Percentiles rank a stretch among this genome's conserved stretches.
phyloP scores from a whole-genome alignment of 495 filamentous ascomycete species.

The Annulohypoxylon bovei region DNA sequence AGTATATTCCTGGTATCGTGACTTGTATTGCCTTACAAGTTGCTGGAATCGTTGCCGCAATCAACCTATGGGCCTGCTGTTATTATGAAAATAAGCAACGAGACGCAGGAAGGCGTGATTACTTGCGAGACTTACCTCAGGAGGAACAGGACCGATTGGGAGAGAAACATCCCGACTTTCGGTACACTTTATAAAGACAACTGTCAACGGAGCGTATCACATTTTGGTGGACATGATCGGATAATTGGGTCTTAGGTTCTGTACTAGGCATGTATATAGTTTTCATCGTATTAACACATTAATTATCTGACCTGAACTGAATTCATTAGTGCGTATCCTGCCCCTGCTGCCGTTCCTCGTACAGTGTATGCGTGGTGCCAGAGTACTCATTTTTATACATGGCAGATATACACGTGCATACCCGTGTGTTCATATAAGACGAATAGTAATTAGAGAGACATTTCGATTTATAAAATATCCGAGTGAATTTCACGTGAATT shows the following conservation, averaged over 20 bases:
- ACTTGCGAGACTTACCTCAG: neutral
- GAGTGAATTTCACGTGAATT: too few species aligned
- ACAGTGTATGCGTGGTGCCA: too few species aligned
- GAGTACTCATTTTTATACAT: too few species aligned
- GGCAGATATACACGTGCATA: too few species aligned
- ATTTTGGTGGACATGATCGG: neutral
- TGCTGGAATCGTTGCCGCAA: neutral
- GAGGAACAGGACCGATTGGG: neutral
- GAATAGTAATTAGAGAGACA: too few species aligned
- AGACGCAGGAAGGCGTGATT: neutral
- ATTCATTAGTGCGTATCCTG: too few species aligned
- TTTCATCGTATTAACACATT: too few species aligned
- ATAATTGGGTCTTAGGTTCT: neutral
- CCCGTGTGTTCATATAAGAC: too few species aligned
- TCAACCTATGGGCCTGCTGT: neutral
- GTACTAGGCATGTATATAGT: neutral
- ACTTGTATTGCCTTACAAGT: conserved; percentile 1
- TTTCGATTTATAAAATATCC: too few species aligned
- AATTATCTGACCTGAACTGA: too few species aligned
- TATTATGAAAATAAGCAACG: conserved; percentile 4
- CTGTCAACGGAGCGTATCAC: neutral
- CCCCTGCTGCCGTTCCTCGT: too few species aligned
- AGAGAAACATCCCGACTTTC: conserved; percentile 3
- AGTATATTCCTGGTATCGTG: conserved; percentile 2
- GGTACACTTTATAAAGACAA: neutral